Percentiles rank a stretch among this genome's conserved stretches.
Conservation (phyloP, 345 rosid species). For the Rhizophora mangle region DNA sequence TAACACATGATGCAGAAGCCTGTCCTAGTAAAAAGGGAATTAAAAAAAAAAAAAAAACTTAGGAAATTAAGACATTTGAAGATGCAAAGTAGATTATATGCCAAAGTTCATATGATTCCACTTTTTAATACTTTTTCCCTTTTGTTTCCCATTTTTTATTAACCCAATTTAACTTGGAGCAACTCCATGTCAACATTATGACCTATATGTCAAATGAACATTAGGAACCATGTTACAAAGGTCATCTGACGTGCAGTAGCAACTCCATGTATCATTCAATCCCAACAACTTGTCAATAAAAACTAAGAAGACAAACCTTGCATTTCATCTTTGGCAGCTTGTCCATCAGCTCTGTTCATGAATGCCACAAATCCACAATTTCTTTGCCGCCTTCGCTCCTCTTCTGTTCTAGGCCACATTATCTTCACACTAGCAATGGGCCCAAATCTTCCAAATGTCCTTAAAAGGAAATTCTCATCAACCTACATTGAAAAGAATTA, state of each 20-base stretch:
- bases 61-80: too few relatives aligned
- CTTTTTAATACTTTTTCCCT: too few relatives aligned
- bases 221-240: not conserved
- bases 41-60: too few relatives aligned
- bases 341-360: slow-evolving; percentile 97
- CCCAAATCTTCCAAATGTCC: slow-evolving; percentile 99
- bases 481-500: slow-evolving; percentile 45
- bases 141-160: too few relatives aligned
- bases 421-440: slow-evolving; percentile 99
- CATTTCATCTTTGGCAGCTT: slow-evolving; percentile 99
- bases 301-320: slow-evolving; percentile 55
- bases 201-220: too few relatives aligned
- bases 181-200: not conserved
- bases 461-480: slow-evolving; percentile 95
- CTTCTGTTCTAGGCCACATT: slow-evolving; percentile 99
- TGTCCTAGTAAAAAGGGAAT: too few relatives aligned
- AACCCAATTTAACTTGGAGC: too few relatives aligned
- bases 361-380: slow-evolving; percentile 98
- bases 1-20: too few relatives aligned
- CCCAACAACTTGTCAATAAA: not conserved
- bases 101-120: too few relatives aligned
- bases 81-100: too few relatives aligned
- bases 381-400: slow-evolving; percentile 88
- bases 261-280: not conserved
- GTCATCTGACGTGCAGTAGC: not conserved